Evolutionary conservation across 768 basidiomycete genomes (phyloP), one percentile per base, ranked within the genome.

Genomic region (Termitomyces sp.): DNA sequence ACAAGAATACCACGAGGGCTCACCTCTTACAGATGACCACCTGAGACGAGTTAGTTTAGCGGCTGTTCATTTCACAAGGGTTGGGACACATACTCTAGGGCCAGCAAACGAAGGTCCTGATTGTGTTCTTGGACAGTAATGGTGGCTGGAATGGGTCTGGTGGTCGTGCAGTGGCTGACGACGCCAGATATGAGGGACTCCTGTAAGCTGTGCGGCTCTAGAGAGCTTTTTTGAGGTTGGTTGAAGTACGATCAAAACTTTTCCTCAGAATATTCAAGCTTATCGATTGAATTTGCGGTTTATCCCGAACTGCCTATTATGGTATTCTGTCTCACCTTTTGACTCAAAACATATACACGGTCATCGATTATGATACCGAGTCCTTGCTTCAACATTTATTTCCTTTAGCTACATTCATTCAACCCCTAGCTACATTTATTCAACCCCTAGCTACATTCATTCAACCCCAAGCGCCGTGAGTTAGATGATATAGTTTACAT

Each of bases 11-110:
- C 45, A 47, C 62, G 63, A 65, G 58, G 58, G 76, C 83, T 59
- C 57, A 88, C 90, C 89, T 83, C 89, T 80, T 71, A 91, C 83
- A 63, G 86, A 87, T 73, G 86, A 85, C 88, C 88, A 89, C 89
- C 90, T 91, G 48, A 56, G 60, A 63, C 17, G 38, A 42, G 65
- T 59, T 20, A 25, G 53, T 70, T 63, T 68, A 59, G 36, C 67
- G 62, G 59, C 50, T 56, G 10, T 58, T 37, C 36, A 56, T 66
- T 59, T 14, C 54, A 52, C 42, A 61, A 62, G 57, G 59, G 52
- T 61, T 60, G 63, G 60, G 63, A 60, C 31, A 72, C 88, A 67
- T 63, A 91, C 90, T 83, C 84, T 73, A 86, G 84, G 86, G 87
- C 86, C 87, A 90, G 75, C 73, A 89, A 81, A 81, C 89, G 89